These are phyloP conservation scores for Sodiomyces alkalinus DNA, from an alignment of 2,329 filamentous ascomycete species.

Conservation along the genomic window DNA sequence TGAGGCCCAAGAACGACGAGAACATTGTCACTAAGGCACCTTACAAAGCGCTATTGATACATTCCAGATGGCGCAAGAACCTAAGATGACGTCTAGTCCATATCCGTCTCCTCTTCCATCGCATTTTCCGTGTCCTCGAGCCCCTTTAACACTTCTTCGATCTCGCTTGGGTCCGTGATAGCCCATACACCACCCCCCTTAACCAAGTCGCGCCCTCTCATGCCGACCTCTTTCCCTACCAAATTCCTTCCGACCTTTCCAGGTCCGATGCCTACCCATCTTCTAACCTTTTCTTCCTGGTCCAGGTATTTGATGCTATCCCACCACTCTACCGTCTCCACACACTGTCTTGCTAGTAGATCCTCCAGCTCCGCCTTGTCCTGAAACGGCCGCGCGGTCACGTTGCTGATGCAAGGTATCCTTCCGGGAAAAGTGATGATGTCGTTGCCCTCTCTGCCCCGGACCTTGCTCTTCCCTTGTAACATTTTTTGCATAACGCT, in stretches of 20 bases:
- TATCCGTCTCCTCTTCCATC: constrained; percentile 30
- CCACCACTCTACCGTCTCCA: constrained; percentile 94
- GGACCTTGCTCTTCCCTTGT: constrained; percentile 37
- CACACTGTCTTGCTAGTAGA: constrained; percentile 61
- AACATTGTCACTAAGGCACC: too few species aligned
- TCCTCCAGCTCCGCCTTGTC: constrained; percentile 64
- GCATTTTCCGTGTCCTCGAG: constrained; percentile 48
- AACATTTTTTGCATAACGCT: constrained; percentile 57
- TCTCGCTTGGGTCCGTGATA: constrained; percentile 64
- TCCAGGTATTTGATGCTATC: constrained; percentile 84
- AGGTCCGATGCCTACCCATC: constrained; percentile 86
- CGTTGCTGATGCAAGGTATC: constrained; percentile 74
- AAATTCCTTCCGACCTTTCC: constrained; percentile 88
- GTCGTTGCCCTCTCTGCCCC: constrained; percentile 39
- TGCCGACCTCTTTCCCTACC: constrained; percentile 89
- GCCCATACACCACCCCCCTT: constrained; percentile 91
- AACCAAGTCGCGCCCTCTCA: constrained; percentile 59
- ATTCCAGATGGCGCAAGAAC: too few species aligned
- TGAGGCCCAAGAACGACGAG: too few species aligned
- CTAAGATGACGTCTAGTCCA: too few species aligned
- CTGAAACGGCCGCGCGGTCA: constrained; percentile 63
- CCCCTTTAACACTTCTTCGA: constrained; percentile 51
- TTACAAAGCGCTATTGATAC: too few species aligned
- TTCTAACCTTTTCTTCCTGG: constrained; percentile 61
- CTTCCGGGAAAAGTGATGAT: constrained; percentile 60